Base-by-base conservation (phyloP, 2,329 filamentous ascomycete genomes). In the Torrubiellomyces zombiae region DNA sequence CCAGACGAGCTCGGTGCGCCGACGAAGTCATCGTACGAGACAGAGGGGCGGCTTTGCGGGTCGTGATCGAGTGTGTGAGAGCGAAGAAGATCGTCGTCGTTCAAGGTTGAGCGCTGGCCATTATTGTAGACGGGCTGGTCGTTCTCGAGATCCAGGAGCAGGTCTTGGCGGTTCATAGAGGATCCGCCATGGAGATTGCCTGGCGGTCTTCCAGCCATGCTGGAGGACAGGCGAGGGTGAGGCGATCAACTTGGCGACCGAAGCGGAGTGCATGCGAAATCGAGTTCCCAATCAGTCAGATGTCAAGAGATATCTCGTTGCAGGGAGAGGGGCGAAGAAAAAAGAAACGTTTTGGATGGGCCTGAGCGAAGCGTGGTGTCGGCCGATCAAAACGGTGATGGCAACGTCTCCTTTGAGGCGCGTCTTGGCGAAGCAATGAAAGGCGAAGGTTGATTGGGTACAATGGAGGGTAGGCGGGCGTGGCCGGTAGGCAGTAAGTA, bases 11-110 rank as follows among this genome's bases (percentile, higher is more conserved):
- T 58, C 26, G 60, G 51, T 31, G 61, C 55, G 32, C 86, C 86
- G 33, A 95, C 75, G 48, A 94, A 95, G 42, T 89, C 78, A 60
- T 94, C 86, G 53, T 94, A 94, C 30, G 83, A 92, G 26, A 86
- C 73, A 14, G 85, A 94, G 26, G 83, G 80, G 37, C 86, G 77
- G 29, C 71, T 39, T 32, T 67, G 66, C 23, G 64, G 56, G 38
- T 65, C 58, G 36, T 79, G 68, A 42, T 79, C 64, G 44, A 76
- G 71, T 42, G 77, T 67, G 54, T 81, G 85, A 36, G 70, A 70
- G 46, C 72, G 67, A 44, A 86, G 57, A 23, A 92, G 60, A 36
- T 85, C 73, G 37, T 91, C 77, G 48, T 93, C 83, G 48, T 75
- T 75, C 32, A 79, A 58, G n/a, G 76, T 69, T 24, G 83, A 75